phyloP scores from a whole-genome alignment of 495 filamentous ascomycete species.

The Parachaetomium inaequale region DNA sequence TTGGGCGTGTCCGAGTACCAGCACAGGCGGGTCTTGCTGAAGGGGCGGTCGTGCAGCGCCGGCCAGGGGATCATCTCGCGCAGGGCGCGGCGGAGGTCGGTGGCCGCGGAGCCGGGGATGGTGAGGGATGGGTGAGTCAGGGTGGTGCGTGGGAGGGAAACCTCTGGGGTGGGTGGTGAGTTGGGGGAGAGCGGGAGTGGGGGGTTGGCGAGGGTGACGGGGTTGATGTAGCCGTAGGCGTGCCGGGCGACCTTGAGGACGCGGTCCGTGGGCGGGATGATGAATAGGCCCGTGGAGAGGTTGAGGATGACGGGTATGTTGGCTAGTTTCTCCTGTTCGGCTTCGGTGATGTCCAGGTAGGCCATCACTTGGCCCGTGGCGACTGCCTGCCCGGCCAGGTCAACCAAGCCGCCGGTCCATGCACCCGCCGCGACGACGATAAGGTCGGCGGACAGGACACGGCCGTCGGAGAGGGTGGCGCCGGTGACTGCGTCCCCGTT shows the following conservation, averaged over 20 bases:
- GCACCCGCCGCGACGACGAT: slow-evolving; percentile 80
- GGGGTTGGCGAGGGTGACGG: slow-evolving; percentile 39
- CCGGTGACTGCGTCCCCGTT: slow-evolving; percentile 42
- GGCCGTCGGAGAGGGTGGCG: slow-evolving; percentile 53
- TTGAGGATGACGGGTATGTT: slow-evolving; percentile 75
- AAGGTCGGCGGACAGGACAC: slow-evolving; percentile 60
- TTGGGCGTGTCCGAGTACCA: slow-evolving; percentile 85
- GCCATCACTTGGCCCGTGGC: slow-evolving; percentile 78
- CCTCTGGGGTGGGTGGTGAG: slow-evolving; percentile 1
- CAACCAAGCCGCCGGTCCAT: slow-evolving; percentile 73
- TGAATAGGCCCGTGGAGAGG: slow-evolving; percentile 74
- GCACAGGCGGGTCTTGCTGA: slow-evolving; percentile 69
- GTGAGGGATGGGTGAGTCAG: slow-evolving; percentile 39
- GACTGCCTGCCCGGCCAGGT: slow-evolving; percentile 68
- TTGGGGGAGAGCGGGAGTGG: slow-evolving; percentile 41
- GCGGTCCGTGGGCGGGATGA: slow-evolving; percentile 69
- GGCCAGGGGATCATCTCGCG: slow-evolving; percentile 56
- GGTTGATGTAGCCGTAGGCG: slow-evolving; percentile 77
- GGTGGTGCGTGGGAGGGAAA: slow-evolving; percentile 49
- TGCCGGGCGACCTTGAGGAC: slow-evolving; percentile 81
- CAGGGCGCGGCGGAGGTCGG: slow-evolving; percentile 59
- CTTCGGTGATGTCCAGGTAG: slow-evolving; percentile 66
- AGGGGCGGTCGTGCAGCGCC: slow-evolving; percentile 58
- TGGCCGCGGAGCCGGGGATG: slow-evolving; percentile 58
- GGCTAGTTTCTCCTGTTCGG: slow-evolving; percentile 60